Conservation (phyloP, 129 eudicot species). For the Daucus carota region DNA sequence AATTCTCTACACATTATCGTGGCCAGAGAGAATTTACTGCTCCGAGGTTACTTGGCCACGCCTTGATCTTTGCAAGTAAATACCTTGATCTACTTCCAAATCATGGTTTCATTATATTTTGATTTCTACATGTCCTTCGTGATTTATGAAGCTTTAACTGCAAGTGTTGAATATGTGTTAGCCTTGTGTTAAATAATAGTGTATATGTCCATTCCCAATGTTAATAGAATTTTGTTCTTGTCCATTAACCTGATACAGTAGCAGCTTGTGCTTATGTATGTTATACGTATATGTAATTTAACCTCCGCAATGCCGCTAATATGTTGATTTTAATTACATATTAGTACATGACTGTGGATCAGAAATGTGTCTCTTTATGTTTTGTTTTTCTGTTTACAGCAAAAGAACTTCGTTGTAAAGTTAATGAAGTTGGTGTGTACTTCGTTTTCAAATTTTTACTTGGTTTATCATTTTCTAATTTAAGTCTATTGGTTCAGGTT, state of each 20-base stretch:
- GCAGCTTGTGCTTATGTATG: neutral
- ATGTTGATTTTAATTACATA: neutral
- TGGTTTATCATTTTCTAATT: neutral
- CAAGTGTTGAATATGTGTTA: neutral
- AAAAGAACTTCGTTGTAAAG: neutral
- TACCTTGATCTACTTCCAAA: neutral
- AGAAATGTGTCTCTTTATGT: neutral
- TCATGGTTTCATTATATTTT: neutral
- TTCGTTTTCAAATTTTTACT: neutral
- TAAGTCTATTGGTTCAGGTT: conserved; percentile 39
- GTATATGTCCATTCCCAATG: neutral
- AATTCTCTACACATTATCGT: conserved; percentile 81
- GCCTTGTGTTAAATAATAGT: neutral
- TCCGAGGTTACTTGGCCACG: conserved; percentile 99
- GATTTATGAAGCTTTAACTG: neutral
- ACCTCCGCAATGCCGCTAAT: neutral
- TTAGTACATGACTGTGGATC: neutral
- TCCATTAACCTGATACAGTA: neutral
- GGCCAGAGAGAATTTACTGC: conserved; percentile 92
- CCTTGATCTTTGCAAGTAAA: conserved; percentile 97
- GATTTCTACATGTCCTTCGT: neutral
- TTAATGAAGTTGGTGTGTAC: neutral
- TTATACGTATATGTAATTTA: neutral
- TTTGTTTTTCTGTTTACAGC: neutral
- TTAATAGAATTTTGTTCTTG: neutral